phyloP scores from a whole-genome alignment of 805 yeast species.

The Myxozyma mucilagina region DNA sequence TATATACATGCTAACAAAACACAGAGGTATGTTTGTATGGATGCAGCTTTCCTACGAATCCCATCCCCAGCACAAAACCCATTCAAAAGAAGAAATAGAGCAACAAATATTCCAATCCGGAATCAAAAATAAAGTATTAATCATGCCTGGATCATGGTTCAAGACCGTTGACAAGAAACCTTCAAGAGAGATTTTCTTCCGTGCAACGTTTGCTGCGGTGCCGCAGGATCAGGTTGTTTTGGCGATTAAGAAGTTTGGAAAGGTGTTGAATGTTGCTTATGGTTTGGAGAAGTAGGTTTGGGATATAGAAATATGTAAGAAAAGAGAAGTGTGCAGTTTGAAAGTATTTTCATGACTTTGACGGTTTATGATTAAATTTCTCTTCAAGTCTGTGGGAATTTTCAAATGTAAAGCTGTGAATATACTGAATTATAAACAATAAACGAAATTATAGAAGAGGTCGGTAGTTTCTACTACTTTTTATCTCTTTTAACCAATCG shows the following conservation, averaged over 20 bases:
- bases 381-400: no score
- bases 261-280: conserved; percentile 37
- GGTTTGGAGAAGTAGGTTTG: not conserved
- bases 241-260: conserved; percentile 43
- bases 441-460: no score
- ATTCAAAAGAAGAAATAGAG: conserved; percentile 39
- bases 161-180: conserved; percentile 28
- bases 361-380: no score
- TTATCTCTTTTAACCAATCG: no score
- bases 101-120: conserved; percentile 39
- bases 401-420: no score
- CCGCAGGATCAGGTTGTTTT: conserved; percentile 39
- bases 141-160: conserved; percentile 49
- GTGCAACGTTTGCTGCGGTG: conserved; percentile 49
- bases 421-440: no score
- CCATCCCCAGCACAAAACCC: conserved; percentile 58
- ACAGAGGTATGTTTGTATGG: conserved; percentile 76
- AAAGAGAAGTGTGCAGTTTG: not conserved
- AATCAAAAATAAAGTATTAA: conserved; percentile 40
- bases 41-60: conserved; percentile 68
- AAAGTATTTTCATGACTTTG: not conserved
- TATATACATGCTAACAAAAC: not conserved
- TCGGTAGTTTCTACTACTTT: no score
- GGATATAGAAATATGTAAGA: not conserved
- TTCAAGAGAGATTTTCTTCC: conserved; percentile 38